These are phyloP conservation scores for Lentinus brumalis DNA, from an alignment of 768 basidiomycete species.

Conservation along the genomic window DNA sequence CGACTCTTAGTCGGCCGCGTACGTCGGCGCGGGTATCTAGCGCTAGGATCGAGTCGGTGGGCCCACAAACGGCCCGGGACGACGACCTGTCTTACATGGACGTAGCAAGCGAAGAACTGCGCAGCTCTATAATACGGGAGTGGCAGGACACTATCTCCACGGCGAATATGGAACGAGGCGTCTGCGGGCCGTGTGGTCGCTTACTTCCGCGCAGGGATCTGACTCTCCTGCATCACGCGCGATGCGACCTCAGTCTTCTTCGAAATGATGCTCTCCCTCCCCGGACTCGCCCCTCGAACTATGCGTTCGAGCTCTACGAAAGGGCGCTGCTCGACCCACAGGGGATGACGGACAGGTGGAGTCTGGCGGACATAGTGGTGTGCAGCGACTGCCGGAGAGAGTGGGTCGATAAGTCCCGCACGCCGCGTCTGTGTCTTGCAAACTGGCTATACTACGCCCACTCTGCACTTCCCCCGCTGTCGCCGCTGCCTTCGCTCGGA, in stretches of 20 bases:
- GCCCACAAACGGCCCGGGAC: neutral
- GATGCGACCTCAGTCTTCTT: neutral
- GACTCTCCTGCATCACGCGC: neutral
- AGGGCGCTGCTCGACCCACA: neutral
- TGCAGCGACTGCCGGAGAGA: neutral
- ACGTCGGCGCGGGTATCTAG: neutral
- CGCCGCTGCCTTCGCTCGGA: neutral
- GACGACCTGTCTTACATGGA: neutral
- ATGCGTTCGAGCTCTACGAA: neutral
- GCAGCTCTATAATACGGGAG: neutral
- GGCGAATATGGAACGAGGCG: neutral
- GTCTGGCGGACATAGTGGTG: neutral
- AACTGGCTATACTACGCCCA: slow-evolving; percentile 4
- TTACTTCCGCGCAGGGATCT: neutral
- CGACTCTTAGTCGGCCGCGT: too few species aligned
- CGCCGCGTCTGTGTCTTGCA: neutral
- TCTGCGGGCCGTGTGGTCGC: neutral
- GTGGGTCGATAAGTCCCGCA: neutral
- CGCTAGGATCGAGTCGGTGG: neutral
- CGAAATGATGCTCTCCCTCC: neutral
- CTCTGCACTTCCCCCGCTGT: neutral
- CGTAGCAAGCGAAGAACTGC: neutral
- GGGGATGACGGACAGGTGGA: neutral
- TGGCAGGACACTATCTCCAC: neutral
- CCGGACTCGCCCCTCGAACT: neutral